phyloP scores from a whole-genome alignment of 805 yeast genomes.

The Wickerhamomyces tratensis region DNA sequence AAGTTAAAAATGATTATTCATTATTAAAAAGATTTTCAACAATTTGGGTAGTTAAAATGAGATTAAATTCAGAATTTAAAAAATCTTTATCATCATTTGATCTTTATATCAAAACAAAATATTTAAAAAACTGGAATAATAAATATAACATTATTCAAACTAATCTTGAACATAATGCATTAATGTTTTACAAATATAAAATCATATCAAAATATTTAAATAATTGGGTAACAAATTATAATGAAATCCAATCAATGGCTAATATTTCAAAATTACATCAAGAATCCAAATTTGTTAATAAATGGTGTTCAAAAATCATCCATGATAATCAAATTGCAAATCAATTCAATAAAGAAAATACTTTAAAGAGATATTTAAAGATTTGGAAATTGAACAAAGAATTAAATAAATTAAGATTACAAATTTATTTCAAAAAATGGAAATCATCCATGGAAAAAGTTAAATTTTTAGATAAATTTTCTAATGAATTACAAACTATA shows the following conservation, averaged over 20 bases:
- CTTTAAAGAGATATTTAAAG: conserved; percentile 2
- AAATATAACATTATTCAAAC: conserved; percentile 6
- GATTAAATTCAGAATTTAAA: conserved; percentile 8
- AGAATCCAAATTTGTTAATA: conserved; percentile 6
- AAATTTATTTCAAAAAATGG: conserved; percentile 7
- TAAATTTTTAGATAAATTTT: not conserved
- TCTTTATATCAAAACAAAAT: conserved; percentile 9
- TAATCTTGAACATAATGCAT: conserved; percentile 13
- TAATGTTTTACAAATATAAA: conserved; percentile 7
- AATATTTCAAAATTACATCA: conserved; percentile 8
- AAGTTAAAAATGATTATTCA: conserved; percentile 7
- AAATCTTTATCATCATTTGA: conserved; percentile 11
- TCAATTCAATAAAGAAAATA: not conserved
- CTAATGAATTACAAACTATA: conserved; percentile 8
- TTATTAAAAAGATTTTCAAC: conserved; percentile 2
- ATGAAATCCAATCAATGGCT: conserved; percentile 2
- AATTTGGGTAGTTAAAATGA: conserved; percentile 12
- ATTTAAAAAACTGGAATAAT: conserved; percentile 3
- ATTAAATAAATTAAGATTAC: not conserved
- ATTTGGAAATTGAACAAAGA: conserved; percentile 6
- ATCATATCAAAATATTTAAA: conserved; percentile 9
- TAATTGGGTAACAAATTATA: conserved; percentile 10
- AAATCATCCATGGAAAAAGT: not conserved
- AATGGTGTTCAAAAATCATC: conserved; percentile 8
- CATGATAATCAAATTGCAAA: conserved; percentile 1